Conservation (phyloP, 2,329 filamentous ascomycete genomes). For the Ceratocystis huliohia region DNA sequence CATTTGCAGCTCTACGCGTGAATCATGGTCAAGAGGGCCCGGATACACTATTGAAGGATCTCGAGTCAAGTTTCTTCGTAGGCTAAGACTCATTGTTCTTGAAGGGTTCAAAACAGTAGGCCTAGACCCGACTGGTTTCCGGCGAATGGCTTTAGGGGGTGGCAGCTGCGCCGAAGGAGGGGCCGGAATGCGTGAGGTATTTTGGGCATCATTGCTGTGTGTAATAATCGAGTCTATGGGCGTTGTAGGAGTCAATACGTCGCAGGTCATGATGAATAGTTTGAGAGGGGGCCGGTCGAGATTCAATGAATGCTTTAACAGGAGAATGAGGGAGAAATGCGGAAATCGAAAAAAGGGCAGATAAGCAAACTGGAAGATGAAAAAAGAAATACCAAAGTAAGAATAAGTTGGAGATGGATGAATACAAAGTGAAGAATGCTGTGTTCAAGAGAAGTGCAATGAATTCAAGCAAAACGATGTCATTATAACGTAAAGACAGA, state of each 20-base stretch:
- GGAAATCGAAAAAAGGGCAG: background rate
- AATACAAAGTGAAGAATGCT: background rate
- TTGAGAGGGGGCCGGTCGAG: background rate
- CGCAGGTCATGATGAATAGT: background rate
- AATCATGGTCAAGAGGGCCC: slow-evolving; percentile 1
- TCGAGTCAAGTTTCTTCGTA: slow-evolving; percentile 4
- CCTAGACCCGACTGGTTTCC: background rate
- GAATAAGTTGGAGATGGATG: slow-evolving; percentile 2
- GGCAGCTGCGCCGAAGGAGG: background rate
- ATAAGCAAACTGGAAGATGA: slow-evolving; percentile 4
- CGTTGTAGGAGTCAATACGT: slow-evolving; percentile 1
- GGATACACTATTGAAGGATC: slow-evolving; percentile 9
- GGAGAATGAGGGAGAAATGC: background rate
- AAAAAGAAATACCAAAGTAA: slow-evolving; percentile 7
- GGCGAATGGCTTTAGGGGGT: background rate
- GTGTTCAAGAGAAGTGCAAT: background rate
- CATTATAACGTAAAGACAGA: background rate
- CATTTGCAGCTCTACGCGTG: background rate
- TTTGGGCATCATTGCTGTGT: background rate
- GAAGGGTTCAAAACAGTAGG: background rate
- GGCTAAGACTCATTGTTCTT: background rate
- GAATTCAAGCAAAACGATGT: background rate
- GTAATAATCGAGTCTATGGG: slow-evolving; percentile 1
- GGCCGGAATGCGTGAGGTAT: background rate
- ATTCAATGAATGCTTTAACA: background rate